These are phyloP conservation scores for Didymella pinodella DNA, from an alignment of 2,329 filamentous ascomycete species.

Conservation along the genomic window DNA sequence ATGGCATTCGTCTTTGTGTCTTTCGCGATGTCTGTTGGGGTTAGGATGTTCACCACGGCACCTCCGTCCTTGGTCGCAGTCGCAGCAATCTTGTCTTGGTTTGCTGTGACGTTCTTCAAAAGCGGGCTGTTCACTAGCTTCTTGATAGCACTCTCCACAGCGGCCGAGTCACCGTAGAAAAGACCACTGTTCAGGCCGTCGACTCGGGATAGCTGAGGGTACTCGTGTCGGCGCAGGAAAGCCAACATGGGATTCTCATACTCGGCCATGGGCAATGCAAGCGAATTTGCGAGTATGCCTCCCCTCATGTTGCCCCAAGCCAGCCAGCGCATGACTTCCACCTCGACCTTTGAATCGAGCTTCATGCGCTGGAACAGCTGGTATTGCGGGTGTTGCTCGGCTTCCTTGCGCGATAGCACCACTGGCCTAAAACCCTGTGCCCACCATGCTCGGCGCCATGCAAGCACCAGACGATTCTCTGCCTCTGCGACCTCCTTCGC, in stretches of 20 bases:
- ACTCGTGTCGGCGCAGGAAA: conserved; percentile 78
- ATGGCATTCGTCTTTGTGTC: conserved; percentile 72
- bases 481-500: conserved; percentile 71
- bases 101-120: conserved; percentile 64
- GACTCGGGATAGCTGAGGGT: conserved; percentile 76
- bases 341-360: conserved; percentile 44
- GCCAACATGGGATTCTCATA: conserved; percentile 75
- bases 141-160: conserved; percentile 54
- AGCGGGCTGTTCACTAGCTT: conserved; percentile 54
- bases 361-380: conserved; percentile 67
- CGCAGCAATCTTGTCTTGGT: conserved; percentile 67
- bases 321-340: conserved; percentile 83
- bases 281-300: conserved; percentile 79
- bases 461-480: conserved; percentile 79
- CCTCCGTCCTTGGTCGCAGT: conserved; percentile 63
- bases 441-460: conserved; percentile 96
- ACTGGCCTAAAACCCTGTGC: conserved; percentile 88
- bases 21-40: conserved; percentile 67
- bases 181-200: conserved; percentile 74
- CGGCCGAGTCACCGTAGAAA: conserved; percentile 72
- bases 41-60: conserved; percentile 64
- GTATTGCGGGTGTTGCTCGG: conserved; percentile 82
- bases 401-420: conserved; percentile 80
- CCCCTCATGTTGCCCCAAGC: conserved; percentile 92
- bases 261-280: conserved; percentile 83